phyloP scores from a whole-genome alignment of 1,284 basidiomycete genomes.

The Austroboletus novae-zelandiae region DNA sequence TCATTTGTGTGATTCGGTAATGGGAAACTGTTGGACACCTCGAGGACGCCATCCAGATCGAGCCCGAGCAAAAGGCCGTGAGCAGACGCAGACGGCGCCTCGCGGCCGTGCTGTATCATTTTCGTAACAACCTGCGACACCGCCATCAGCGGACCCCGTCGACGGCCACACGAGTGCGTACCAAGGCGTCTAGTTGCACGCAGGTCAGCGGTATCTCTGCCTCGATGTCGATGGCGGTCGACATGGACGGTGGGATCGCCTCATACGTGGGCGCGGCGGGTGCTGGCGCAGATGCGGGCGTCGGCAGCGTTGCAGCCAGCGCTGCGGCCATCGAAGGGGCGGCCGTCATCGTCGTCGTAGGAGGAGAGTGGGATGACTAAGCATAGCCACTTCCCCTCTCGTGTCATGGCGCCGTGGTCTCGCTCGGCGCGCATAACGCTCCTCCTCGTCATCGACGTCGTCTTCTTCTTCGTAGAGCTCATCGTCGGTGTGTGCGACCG shows the following conservation, averaged over 20 bases:
- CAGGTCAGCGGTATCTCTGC: conserved; percentile 75
- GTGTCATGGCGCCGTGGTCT: conserved; percentile 53
- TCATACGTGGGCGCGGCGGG: conserved; percentile 69
- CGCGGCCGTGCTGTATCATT: conserved; percentile 85
- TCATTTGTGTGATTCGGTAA: conserved; percentile 68
- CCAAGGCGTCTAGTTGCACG: conserved; percentile 85
- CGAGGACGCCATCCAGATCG: conserved; percentile 87
- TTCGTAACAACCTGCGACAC: conserved; percentile 79
- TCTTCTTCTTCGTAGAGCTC: conserved; percentile 94
- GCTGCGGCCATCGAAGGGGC: conserved; percentile 86
- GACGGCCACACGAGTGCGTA: conserved; percentile 38
- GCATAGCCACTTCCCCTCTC: background rate
- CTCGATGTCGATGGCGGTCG: conserved; percentile 88
- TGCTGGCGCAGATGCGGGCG: conserved; percentile 54
- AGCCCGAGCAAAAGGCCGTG: conserved; percentile 88
- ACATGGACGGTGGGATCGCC: conserved; percentile 84
- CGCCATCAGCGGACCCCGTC: background rate
- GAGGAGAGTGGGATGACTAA: conserved; percentile 23
- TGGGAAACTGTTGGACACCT: conserved; percentile 92
- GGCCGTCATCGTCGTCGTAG: conserved; percentile 36
- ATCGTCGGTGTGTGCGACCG: conserved; percentile 58
- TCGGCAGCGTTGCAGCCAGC: conserved; percentile 79
- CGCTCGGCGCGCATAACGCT: conserved; percentile 77
- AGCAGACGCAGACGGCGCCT: conserved; percentile 63
- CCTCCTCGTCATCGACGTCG: conserved; percentile 79